Conservation (phyloP, 2,329 filamentous ascomycete species). For the Xylariomycetidae sp. region DNA sequence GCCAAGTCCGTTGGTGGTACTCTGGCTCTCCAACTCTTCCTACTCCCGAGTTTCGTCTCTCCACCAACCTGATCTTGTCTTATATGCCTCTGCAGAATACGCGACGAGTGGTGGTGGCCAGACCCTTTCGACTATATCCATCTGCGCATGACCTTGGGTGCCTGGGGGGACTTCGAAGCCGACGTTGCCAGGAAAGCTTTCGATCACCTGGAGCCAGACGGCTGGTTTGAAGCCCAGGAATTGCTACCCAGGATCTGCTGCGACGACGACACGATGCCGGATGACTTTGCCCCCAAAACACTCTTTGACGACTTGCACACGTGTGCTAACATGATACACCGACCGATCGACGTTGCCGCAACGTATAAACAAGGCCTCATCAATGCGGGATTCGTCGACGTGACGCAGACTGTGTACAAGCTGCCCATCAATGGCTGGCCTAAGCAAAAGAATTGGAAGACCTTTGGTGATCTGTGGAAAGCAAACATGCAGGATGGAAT, state of each 20-base stretch:
- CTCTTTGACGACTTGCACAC: constrained; percentile 36
- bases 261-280: constrained; percentile 40
- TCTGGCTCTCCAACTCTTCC: too few relatives aligned
- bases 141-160: constrained; percentile 42
- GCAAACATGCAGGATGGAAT: constrained; percentile 35
- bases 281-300: constrained; percentile 29
- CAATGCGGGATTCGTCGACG: constrained; percentile 49
- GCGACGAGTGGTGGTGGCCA: constrained; percentile 45
- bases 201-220: constrained; percentile 42
- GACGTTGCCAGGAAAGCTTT: constrained; percentile 48
- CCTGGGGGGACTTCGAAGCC: constrained; percentile 41
- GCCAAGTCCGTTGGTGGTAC: too few relatives aligned
- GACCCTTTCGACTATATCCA: constrained; percentile 52
- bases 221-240: constrained; percentile 51
- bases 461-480: constrained; percentile 40
- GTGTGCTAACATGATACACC: constrained; percentile 31
- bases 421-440: constrained; percentile 51
- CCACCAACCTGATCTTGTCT: too few relatives aligned
- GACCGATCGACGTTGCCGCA: constrained; percentile 31
- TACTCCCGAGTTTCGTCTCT: too few relatives aligned
- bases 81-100: too few relatives aligned
- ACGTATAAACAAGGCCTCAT: constrained; percentile 32
- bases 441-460: constrained; percentile 36
- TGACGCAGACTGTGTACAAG: constrained; percentile 46
- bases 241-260: constrained; percentile 30